A percentile compares a stretch with the other conserved stretches of the same genome.
These are phyloP conservation scores for Pseudogymnoascus sp. DNA, from an alignment of 2,329 filamentous ascomycete species.

Conservation along the genomic window DNA sequence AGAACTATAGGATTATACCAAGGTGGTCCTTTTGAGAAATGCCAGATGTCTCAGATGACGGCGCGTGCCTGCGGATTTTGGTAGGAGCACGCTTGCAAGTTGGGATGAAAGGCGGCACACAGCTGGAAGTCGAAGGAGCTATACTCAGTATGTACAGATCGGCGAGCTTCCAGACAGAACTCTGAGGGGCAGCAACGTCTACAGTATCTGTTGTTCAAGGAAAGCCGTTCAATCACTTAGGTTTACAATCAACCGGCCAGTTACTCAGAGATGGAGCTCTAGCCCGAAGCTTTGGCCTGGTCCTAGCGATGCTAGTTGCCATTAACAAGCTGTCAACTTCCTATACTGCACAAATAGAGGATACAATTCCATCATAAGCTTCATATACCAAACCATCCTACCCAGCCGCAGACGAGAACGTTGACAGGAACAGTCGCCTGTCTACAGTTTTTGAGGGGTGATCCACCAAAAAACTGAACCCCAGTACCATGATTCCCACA, in stretches of 20 bases:
- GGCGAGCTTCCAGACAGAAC: not conserved
- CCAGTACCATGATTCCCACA: not conserved
- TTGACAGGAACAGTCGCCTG: not conserved
- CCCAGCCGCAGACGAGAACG: not conserved
- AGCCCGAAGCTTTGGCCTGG: not conserved
- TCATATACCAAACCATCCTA: not conserved
- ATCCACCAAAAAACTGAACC: conserved; percentile 1
- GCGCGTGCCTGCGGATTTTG: not conserved
- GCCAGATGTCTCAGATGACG: not conserved
- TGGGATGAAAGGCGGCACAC: not conserved
- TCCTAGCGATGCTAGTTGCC: not conserved
- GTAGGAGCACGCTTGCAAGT: not conserved
- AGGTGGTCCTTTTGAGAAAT: not conserved
- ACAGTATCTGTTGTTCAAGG: no score
- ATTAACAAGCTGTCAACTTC: not conserved
- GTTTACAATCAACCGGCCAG: not conserved
- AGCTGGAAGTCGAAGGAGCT: not conserved
- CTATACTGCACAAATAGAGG: not conserved
- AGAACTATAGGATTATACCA: not conserved
- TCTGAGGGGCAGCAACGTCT: not conserved
- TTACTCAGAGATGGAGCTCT: not conserved
- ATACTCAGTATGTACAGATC: not conserved
- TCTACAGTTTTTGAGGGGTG: not conserved
- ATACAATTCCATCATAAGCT: not conserved
- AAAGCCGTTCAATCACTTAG: not conserved